Evolutionary conservation across 495 filamentous ascomycete species (phyloP).

Genomic region (Tuber aestivum): DNA sequence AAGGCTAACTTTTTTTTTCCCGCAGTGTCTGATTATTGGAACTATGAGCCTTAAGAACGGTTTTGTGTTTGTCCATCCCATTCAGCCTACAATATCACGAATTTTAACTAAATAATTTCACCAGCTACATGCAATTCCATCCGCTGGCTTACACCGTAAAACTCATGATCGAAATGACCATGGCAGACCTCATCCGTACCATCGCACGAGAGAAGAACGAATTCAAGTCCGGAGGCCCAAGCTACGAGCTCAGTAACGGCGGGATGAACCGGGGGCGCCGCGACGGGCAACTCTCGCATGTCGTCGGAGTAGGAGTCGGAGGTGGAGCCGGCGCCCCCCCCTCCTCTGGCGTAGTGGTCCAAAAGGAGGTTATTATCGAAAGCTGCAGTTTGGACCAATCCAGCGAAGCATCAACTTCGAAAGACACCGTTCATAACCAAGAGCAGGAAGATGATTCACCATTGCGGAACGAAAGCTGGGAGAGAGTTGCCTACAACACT

Average conservation of each 20-base stretch:
- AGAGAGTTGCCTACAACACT: conserved; percentile 30
- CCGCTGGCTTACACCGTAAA: conserved; percentile 53
- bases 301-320: not conserved
- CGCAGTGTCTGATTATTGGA: conserved; percentile 31
- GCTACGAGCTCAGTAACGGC: conserved; percentile 23
- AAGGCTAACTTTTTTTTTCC: not conserved
- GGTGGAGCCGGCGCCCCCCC: not conserved
- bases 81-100: not conserved
- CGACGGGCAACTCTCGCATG: not conserved
- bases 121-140: conserved; percentile 52
- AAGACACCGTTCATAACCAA: conserved; percentile 1
- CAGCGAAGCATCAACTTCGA: conserved; percentile 30
- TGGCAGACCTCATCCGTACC: conserved; percentile 49
- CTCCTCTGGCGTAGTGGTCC: conserved; percentile 24
- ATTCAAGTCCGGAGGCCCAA: conserved; percentile 5
- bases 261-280: not conserved
- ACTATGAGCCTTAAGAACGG: conserved; percentile 33
- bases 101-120: conserved; percentile 6
- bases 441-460: conserved; percentile 33
- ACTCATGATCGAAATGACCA: conserved; percentile 53
- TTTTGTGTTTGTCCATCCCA: conserved; percentile 20
- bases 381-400: conserved; percentile 19
- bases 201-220: conserved; percentile 34
- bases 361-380: conserved; percentile 35
- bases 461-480: conserved; percentile 27